These are phyloP conservation scores for Saccharomyces mikatae DNA, from an alignment of 805 yeast genomes.

Conservation along the genomic window DNA sequence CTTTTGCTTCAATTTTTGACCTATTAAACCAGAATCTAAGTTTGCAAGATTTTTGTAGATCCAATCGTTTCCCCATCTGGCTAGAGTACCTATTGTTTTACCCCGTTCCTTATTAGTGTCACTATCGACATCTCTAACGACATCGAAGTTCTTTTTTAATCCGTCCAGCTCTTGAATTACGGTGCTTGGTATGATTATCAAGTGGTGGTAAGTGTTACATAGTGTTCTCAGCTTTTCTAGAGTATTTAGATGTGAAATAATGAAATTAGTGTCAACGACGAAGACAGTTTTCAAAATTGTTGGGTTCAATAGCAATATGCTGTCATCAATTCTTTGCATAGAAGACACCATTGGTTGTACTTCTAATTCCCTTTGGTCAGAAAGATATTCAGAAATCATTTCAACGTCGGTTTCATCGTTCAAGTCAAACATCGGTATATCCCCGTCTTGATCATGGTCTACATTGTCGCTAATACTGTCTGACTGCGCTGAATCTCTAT, in stretches of 20 bases:
- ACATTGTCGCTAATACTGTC: neutral
- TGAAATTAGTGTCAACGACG: slow-evolving; percentile 78
- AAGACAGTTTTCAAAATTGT: slow-evolving; percentile 31
- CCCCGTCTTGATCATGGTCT: slow-evolving; percentile 25
- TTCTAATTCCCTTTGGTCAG: slow-evolving; percentile 16
- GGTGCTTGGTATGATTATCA: slow-evolving; percentile 58
- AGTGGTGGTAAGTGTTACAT: slow-evolving; percentile 36
- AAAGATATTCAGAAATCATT: slow-evolving; percentile 36
- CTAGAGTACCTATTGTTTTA: slow-evolving; percentile 43
- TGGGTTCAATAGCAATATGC: slow-evolving; percentile 2
- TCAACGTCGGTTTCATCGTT: slow-evolving; percentile 39
- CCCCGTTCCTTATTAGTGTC: slow-evolving; percentile 2
- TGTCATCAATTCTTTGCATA: slow-evolving; percentile 7
- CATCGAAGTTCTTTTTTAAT: slow-evolving; percentile 51
- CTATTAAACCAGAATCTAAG: slow-evolving; percentile 43
- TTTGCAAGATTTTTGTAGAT: slow-evolving; percentile 52
- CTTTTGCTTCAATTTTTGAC: slow-evolving; percentile 54
- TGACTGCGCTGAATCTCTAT: neutral
- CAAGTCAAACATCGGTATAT: slow-evolving; percentile 42
- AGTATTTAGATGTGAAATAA: slow-evolving; percentile 57
- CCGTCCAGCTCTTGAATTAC: slow-evolving; percentile 80
- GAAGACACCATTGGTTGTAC: neutral
- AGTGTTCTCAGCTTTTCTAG: slow-evolving; percentile 44
- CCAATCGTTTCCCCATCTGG: slow-evolving; percentile 76
- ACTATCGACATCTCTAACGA: slow-evolving; percentile 7